phyloP scores from a whole-genome alignment of 2,329 filamentous ascomycete species.

The Apiospora pterosperma region DNA sequence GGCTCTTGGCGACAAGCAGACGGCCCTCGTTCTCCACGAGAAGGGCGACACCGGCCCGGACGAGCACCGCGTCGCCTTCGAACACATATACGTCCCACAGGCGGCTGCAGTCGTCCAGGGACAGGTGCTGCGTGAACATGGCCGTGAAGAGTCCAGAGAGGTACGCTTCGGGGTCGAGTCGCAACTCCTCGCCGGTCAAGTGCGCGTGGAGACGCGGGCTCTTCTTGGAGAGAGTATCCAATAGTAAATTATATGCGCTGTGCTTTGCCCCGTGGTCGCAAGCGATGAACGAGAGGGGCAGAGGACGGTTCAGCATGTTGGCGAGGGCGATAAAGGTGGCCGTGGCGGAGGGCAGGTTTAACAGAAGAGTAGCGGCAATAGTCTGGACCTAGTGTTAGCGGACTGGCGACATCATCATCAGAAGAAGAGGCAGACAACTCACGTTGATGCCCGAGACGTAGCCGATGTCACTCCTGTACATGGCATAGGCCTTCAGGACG shows the following conservation, averaged over 20 bases:
- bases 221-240: conserved; percentile 64
- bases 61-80: conserved; percentile 70
- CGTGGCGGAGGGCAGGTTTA: conserved; percentile 63
- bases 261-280: conserved; percentile 65
- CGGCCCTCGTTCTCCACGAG: conserved; percentile 52
- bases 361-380: conserved; percentile 68
- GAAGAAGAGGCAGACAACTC: conserved; percentile 31
- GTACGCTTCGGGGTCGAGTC: conserved; percentile 48
- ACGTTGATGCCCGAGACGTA: conserved; percentile 74
- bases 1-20: conserved; percentile 43
- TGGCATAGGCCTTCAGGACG: conserved; percentile 73
- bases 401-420: neutral
- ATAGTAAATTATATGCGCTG: conserved; percentile 65
- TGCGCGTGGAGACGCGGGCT: conserved; percentile 62
- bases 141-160: conserved; percentile 59
- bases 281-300: conserved; percentile 73
- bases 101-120: conserved; percentile 67
- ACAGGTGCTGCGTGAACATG: conserved; percentile 61
- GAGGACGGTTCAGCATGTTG: conserved; percentile 72
- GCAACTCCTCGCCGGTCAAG: conserved; percentile 48
- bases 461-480: conserved; percentile 80
- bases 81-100: conserved; percentile 83
- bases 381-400: conserved; percentile 41
- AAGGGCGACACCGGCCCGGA: conserved; percentile 68
- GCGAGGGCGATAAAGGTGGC: conserved; percentile 69